A percentile compares a stretch with the other conserved stretches of the same genome.
Conservation (phyloP, 805 yeast species). For the Kregervanrija delftensis region DNA sequence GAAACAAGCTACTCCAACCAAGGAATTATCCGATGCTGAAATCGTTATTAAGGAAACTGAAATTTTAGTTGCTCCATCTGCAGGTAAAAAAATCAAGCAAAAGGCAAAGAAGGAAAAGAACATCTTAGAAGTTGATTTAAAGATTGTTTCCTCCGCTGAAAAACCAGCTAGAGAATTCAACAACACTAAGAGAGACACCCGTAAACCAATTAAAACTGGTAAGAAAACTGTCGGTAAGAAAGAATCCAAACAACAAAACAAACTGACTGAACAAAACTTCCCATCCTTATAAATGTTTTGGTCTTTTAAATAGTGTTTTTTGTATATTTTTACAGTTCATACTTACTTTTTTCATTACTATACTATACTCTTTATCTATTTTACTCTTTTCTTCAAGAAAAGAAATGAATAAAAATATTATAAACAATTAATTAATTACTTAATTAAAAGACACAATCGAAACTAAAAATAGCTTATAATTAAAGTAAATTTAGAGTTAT, state of each 20-base stretch:
- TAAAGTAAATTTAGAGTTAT: too few species aligned
- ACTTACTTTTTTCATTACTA: not conserved
- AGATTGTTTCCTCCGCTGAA: constrained; percentile 51
- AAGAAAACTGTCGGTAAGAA: constrained; percentile 6
- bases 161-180: constrained; percentile 25
- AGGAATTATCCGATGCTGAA: constrained; percentile 47
- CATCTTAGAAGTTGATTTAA: constrained; percentile 64
- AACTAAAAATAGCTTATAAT: too few species aligned
- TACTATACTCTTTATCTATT: too few species aligned
- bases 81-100: constrained; percentile 58
- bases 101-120: constrained; percentile 81
- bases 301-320: constrained; percentile 3
- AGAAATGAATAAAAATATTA: too few species aligned
- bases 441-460: too few species aligned
- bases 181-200: constrained; percentile 22
- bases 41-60: constrained; percentile 60
- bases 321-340: not conserved
- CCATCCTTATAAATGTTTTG: constrained; percentile 49
- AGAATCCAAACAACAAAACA: constrained; percentile 25
- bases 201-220: constrained; percentile 10
- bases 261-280: constrained; percentile 49
- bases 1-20: constrained; percentile 26
- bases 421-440: too few species aligned
- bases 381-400: too few species aligned
- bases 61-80: constrained; percentile 51